phyloP scores from a whole-genome alignment of 305 asterid species.

The Fraxinus albicans region DNA sequence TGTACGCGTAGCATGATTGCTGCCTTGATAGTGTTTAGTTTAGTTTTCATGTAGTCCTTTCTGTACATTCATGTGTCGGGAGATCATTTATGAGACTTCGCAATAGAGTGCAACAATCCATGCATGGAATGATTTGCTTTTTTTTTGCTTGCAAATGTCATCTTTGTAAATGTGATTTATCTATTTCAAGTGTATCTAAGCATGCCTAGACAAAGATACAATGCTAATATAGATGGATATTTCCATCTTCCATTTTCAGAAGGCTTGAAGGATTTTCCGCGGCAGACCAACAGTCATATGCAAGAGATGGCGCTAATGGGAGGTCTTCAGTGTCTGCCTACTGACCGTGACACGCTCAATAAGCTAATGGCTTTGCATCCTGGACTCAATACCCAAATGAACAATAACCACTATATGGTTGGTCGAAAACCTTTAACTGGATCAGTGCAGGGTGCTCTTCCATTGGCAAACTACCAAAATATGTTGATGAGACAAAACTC shows the following conservation, averaged over 20 bases:
- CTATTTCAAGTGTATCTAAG: not conserved
- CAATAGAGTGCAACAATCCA: not conserved
- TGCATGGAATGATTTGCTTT: not conserved
- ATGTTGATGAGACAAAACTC: conserved; percentile 77
- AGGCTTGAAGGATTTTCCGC: conserved; percentile 72
- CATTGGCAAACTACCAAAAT: conserved; percentile 68
- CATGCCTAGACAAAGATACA: not conserved
- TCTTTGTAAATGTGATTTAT: not conserved
- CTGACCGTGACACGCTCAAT: conserved; percentile 52
- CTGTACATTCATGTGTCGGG: not conserved
- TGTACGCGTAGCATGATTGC: not conserved
- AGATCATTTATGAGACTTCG: not conserved
- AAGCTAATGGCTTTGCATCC: conserved; percentile 65
- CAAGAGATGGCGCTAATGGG: conserved; percentile 61
- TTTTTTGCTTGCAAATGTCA: not conserved
- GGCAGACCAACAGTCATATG: conserved; percentile 52
- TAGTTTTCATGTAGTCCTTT: not conserved
- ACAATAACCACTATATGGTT: conserved; percentile 55
- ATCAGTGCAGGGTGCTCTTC: conserved; percentile 76
- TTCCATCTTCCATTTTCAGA: conserved; percentile 44
- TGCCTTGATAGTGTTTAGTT: not conserved
- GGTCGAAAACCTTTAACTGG: conserved; percentile 61
- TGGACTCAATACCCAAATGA: conserved; percentile 46
- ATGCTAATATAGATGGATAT: not conserved
- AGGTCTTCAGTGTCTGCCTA: conserved; percentile 49